Conservation (phyloP, 2,329 filamentous ascomycete species). For the Monosporascus cannonballus region DNA sequence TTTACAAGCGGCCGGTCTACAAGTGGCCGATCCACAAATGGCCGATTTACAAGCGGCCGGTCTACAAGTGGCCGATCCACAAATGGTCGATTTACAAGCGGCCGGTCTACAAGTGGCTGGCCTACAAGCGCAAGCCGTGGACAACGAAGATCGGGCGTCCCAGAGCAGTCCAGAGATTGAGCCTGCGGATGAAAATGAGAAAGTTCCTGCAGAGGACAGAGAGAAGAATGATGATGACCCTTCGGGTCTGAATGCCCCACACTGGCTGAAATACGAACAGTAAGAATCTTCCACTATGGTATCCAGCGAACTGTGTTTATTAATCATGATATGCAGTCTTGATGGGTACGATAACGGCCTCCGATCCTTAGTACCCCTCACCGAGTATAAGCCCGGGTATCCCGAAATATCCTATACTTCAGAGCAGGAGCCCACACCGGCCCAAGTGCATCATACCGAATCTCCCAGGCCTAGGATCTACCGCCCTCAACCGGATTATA, state of each 20-base stretch:
- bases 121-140: constrained; percentile 14
- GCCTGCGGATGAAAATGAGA: constrained; percentile 4
- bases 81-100: constrained; percentile 1
- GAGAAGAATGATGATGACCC: constrained; percentile 14
- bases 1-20: constrained; percentile 10
- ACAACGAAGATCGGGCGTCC: neutral
- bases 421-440: constrained; percentile 10
- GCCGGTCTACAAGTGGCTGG: constrained; percentile 6
- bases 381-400: constrained; percentile 67
- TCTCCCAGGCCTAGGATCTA: constrained; percentile 48
- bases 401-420: constrained; percentile 36
- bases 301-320: neutral
- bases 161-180: constrained; percentile 6
- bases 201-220: constrained; percentile 19
- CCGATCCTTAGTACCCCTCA: constrained; percentile 57
- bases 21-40: constrained; percentile 9
- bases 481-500: constrained; percentile 63
- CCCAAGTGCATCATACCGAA: constrained; percentile 25
- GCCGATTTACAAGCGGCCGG: no score
- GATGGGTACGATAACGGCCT: constrained; percentile 77
- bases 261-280: constrained; percentile 37
- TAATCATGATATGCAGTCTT: constrained; percentile 48
- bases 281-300: constrained; percentile 22
- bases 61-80: constrained; percentile 9
- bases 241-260: constrained; percentile 17